Evolutionary conservation across 306 rosid genomes (phyloP).

Genomic region (Inga leiocalycina): DNA sequence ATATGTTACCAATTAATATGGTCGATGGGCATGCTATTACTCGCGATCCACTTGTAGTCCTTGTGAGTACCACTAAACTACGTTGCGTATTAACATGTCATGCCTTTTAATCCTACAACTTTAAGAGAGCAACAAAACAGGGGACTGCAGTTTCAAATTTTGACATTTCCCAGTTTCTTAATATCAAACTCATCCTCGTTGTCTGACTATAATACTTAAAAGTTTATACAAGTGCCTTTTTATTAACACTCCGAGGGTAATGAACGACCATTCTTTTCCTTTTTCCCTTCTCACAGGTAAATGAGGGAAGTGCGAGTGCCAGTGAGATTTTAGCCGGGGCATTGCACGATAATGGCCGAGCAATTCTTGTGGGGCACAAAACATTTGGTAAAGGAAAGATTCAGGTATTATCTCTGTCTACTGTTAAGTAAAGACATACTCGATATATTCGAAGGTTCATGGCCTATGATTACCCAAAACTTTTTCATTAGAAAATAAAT

Average conservation of each 20-base stretch:
- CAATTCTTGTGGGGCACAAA: conserved; percentile 83
- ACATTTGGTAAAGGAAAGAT: conserved; percentile 99
- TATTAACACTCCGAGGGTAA: background rate
- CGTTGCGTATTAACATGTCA: conserved; percentile 7
- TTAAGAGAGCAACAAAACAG: background rate
- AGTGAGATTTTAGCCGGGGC: conserved; percentile 98
- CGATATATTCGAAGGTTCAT: background rate
- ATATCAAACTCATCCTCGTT: background rate
- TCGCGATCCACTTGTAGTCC: conserved; percentile 91
- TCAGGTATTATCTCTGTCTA: conserved; percentile 59
- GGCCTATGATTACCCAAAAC: background rate
- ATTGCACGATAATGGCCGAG: conserved; percentile 89
- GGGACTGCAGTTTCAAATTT: background rate
- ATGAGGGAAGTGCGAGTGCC: conserved; percentile 99
- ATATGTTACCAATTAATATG: conserved; percentile 80
- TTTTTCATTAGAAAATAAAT: background rate
- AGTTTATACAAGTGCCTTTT: background rate
- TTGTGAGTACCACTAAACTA: conserved; percentile 57
- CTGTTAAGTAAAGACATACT: conserved; percentile 16
- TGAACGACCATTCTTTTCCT: background rate
- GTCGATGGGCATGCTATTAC: conserved; percentile 90
- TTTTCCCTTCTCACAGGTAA: conserved; percentile 54
- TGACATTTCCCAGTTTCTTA: background rate
- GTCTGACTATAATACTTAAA: background rate
- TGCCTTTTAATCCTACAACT: conserved; percentile 7